Conservation (phyloP, 75 land plant genomes). For the Ceratopteris richardii region DNA sequence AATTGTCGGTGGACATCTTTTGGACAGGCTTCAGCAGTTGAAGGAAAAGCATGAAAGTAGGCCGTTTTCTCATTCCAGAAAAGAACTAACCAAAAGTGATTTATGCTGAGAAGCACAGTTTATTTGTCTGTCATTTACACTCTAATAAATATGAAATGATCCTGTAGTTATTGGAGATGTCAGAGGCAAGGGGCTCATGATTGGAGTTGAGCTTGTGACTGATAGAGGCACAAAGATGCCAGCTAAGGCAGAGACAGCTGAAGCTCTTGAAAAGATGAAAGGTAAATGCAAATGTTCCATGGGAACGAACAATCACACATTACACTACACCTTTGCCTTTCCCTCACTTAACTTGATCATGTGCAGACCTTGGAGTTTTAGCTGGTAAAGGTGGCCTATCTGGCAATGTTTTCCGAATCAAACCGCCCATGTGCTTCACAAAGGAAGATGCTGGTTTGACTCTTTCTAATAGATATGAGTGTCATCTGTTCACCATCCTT, state of each 20-base stretch:
- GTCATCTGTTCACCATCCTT: neutral
- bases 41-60: slow-evolving; percentile 67
- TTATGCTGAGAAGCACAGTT: no score
- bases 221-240: slow-evolving; percentile 83
- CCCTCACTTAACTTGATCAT: no score
- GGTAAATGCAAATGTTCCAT: slow-evolving; percentile 39
- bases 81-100: no score
- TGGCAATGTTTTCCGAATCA: slow-evolving; percentile 88
- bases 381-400: slow-evolving; percentile 87
- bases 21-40: slow-evolving; percentile 51
- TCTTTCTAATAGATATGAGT: neutral
- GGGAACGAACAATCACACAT: no score
- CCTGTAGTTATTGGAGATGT: slow-evolving; percentile 91
- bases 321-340: no score
- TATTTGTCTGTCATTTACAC: no score
- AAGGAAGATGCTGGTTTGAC: slow-evolving; percentile 80
- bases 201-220: slow-evolving; percentile 89
- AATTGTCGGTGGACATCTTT: slow-evolving; percentile 64
- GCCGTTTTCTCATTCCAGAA: no score
- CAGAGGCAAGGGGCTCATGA: slow-evolving; percentile 91
- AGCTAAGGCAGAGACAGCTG: slow-evolving; percentile 80
- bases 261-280: slow-evolving; percentile 77
- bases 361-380: slow-evolving; percentile 71
- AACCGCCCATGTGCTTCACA: slow-evolving; percentile 98
- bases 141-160: no score